phyloP scores from a whole-genome alignment of 2,329 filamentous ascomycete species.

The Verticillium longisporum region DNA sequence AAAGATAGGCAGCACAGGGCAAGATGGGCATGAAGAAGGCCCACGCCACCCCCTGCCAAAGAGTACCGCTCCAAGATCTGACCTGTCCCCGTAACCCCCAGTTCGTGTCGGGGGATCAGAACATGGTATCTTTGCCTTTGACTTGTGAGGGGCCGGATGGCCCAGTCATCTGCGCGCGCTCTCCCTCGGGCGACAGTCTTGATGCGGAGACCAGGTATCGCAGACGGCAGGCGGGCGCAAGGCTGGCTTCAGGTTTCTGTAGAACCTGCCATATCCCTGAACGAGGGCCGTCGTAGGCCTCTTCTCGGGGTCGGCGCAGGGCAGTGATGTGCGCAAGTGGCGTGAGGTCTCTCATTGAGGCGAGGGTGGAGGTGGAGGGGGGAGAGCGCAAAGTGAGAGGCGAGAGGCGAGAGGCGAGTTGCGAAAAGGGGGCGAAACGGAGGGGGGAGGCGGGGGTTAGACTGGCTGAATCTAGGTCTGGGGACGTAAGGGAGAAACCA shows the following conservation, averaged over 20 bases:
- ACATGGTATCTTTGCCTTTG: not conserved
- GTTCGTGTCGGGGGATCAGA: not conserved
- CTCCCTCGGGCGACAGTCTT: not conserved
- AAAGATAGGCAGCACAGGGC: not conserved
- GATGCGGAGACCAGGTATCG: not conserved
- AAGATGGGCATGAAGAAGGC: not conserved
- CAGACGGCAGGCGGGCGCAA: not conserved
- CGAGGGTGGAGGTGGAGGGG: too few species aligned
- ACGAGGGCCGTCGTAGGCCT: not conserved
- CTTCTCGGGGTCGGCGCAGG: not conserved
- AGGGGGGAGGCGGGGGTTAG: not conserved
- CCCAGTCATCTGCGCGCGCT: not conserved
- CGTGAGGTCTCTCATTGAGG: not conserved
- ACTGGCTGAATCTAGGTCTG: not conserved
- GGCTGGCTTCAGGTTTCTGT: not conserved
- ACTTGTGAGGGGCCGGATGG: not conserved
- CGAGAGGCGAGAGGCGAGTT: too few species aligned
- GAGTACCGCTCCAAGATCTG: not conserved
- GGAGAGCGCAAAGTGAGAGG: not conserved
- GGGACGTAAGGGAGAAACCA: constrained; percentile 2
- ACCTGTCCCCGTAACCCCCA: not conserved
- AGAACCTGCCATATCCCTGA: not conserved
- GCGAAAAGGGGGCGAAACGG: not conserved
- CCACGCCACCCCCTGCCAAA: not conserved
- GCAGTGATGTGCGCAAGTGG: not conserved